These are phyloP conservation scores for Blastobotrys arbuscula DNA, from an alignment of 1,139 yeast genomes.

Conservation along the genomic window DNA sequence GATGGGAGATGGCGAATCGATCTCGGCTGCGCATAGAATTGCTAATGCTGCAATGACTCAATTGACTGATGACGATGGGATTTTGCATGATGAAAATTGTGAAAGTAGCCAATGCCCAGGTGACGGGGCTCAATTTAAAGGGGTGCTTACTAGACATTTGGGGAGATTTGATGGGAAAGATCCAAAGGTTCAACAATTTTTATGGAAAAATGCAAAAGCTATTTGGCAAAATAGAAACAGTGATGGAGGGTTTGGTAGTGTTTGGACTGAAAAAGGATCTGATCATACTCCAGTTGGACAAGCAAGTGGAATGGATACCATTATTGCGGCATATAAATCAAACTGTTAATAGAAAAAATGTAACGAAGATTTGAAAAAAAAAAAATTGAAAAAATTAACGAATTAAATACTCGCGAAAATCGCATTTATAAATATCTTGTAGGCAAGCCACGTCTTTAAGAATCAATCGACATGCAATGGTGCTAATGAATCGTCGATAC, in stretches of 20 bases:
- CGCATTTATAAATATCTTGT: constrained; percentile 21
- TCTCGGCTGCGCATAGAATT: constrained; percentile 11
- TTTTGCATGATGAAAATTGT: constrained; percentile 15
- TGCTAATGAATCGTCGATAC: constrained; percentile 21
- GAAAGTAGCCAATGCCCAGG: constrained; percentile 14
- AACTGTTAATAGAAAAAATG: neutral
- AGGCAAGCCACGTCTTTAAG: constrained; percentile 23
- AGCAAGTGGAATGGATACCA: constrained; percentile 7
- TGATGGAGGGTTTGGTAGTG: constrained; percentile 12
- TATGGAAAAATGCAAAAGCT: constrained; percentile 10
- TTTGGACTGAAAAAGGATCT: constrained; percentile 11
- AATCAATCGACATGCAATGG: constrained; percentile 22
- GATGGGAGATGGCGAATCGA: constrained; percentile 8
- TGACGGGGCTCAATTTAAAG: constrained; percentile 20
- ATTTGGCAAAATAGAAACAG: constrained; percentile 9
- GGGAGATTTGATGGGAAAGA: constrained; percentile 1
- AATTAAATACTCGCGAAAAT: constrained; percentile 20
- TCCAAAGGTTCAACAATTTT: constrained; percentile 4
- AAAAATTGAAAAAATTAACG: neutral
- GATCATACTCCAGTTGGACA: constrained; percentile 1
- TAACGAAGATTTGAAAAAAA: neutral
- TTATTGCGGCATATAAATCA: constrained; percentile 3
- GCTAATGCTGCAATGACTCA: constrained; percentile 16
- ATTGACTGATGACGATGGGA: constrained; percentile 10
- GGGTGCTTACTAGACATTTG: constrained; percentile 18